Evolutionary conservation across 306 rosid genomes (phyloP).

Genomic region (Malus sieversii): DNA sequence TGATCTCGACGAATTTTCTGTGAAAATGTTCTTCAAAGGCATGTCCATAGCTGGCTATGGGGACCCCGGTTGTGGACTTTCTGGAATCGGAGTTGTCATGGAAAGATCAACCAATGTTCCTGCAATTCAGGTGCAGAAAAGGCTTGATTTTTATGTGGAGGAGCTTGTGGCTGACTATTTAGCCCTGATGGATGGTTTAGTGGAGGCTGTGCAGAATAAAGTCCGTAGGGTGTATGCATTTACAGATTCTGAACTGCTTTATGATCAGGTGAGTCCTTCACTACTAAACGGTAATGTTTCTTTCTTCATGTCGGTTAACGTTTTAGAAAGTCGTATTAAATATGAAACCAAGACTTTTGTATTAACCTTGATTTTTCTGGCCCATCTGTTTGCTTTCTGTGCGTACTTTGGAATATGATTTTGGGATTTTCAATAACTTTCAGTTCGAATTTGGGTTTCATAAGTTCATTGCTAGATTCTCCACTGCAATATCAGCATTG

Average conservation of each 20-base stretch:
- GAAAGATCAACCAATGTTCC: constrained; percentile 49
- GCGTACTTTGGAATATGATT: not conserved
- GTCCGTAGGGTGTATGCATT: constrained; percentile 59
- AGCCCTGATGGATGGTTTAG: constrained; percentile 79
- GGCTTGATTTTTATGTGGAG: constrained; percentile 75
- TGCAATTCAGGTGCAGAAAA: constrained; percentile 71
- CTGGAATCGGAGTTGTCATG: constrained; percentile 95
- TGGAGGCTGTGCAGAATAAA: constrained; percentile 54
- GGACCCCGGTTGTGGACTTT: constrained; percentile 52
- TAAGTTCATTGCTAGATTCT: not conserved
- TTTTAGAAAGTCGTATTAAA: not conserved
- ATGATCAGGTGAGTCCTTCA: constrained; percentile 49
- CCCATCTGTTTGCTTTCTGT: not conserved
- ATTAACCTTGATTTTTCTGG: not conserved
- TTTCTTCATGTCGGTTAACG: not conserved
- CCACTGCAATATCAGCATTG: not conserved
- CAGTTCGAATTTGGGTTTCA: not conserved
- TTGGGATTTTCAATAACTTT: not conserved
- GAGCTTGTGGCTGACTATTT: constrained; percentile 70
- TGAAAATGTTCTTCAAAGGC: constrained; percentile 80
- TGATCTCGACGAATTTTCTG: constrained; percentile 67
- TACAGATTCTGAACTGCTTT: constrained; percentile 67
- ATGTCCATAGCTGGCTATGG: constrained; percentile 61
- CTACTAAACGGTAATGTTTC: not conserved
- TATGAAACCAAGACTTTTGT: not conserved